A percentile compares a stretch with the other conserved stretches of the same genome.
Evolutionary conservation across 345 rosid genomes (phyloP).

Genomic region (Cardiospermum halicacabum): DNA sequence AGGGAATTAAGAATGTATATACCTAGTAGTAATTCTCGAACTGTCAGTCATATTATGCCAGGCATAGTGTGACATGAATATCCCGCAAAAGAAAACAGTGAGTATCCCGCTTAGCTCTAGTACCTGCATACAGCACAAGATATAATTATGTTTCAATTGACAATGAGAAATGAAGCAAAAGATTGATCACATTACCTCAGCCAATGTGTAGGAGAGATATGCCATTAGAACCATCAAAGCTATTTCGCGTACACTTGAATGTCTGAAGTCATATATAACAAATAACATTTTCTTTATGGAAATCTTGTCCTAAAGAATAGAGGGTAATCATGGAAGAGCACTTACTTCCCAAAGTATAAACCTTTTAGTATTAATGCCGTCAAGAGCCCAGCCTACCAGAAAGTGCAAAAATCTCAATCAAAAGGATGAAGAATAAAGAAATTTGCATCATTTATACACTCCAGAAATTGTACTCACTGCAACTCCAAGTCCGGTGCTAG

Average conservation of each 20-base stretch:
- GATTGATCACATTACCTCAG: constrained; percentile 54
- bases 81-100: constrained; percentile 87
- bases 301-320: constrained; percentile 1
- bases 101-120: constrained; percentile 82
- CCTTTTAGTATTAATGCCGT: constrained; percentile 59
- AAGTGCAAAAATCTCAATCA: constrained; percentile 2
- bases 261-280: constrained; percentile 40
- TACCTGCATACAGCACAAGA: constrained; percentile 42
- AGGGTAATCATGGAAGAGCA: neutral
- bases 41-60: constrained; percentile 70
- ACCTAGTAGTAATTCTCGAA: constrained; percentile 83
- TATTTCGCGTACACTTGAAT: constrained; percentile 71
- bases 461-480: constrained; percentile 36
- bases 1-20: constrained; percentile 7
- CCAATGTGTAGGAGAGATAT: constrained; percentile 76
- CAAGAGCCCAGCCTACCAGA: constrained; percentile 66
- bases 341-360: constrained; percentile 66
- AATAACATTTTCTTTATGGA: neutral
- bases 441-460: too few species aligned
- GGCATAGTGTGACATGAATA: constrained; percentile 83
- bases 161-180: neutral
- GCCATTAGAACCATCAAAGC: constrained; percentile 81
- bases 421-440: constrained; percentile 2
- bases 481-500: constrained; percentile 78
- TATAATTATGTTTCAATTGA: too few species aligned